Conservation (phyloP, 768 basidiomycete genomes). For the Rhodotorula graminis region DNA sequence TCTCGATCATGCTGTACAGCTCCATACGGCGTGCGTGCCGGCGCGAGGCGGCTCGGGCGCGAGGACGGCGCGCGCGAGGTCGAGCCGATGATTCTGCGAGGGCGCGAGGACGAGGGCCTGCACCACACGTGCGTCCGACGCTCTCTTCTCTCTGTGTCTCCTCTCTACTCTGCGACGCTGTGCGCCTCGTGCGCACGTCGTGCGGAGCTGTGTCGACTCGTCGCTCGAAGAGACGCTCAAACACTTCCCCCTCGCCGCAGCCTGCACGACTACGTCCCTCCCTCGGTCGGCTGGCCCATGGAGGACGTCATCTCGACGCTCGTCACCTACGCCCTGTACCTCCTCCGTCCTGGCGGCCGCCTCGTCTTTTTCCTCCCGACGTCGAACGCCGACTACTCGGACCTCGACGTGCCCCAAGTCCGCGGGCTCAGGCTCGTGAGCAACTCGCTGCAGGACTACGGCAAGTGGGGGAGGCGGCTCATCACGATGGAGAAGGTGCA, state of each 20-base stretch:
- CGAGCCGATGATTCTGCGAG: constrained; percentile 60
- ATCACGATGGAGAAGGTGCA: constrained; percentile 78
- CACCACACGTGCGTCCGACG: constrained; percentile 46
- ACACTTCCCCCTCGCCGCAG: constrained; percentile 11
- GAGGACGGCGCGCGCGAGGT: constrained; percentile 54
- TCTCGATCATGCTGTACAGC: neutral
- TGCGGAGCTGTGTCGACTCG: neutral
- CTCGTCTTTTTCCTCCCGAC: constrained; percentile 95
- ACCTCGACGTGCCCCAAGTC: constrained; percentile 72
- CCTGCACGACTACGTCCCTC: constrained; percentile 65
- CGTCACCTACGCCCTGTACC: constrained; percentile 70
- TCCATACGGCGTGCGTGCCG: constrained; percentile 75
- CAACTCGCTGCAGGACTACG: constrained; percentile 88
- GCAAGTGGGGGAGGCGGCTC: constrained; percentile 86
- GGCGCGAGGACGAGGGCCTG: constrained; percentile 29
- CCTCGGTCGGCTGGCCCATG: constrained; percentile 86
- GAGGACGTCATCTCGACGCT: constrained; percentile 76
- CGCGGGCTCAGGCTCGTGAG: constrained; percentile 83
- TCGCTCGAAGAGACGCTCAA: neutral
- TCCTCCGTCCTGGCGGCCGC: constrained; percentile 77
- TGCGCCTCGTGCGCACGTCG: no score
- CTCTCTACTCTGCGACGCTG: neutral
- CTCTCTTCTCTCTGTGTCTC: neutral
- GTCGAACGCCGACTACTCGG: constrained; percentile 69
- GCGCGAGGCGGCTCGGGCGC: constrained; percentile 50